Evolutionary conservation across 2,329 filamentous ascomycete species (phyloP).

Genomic region (Didymella sp.): DNA sequence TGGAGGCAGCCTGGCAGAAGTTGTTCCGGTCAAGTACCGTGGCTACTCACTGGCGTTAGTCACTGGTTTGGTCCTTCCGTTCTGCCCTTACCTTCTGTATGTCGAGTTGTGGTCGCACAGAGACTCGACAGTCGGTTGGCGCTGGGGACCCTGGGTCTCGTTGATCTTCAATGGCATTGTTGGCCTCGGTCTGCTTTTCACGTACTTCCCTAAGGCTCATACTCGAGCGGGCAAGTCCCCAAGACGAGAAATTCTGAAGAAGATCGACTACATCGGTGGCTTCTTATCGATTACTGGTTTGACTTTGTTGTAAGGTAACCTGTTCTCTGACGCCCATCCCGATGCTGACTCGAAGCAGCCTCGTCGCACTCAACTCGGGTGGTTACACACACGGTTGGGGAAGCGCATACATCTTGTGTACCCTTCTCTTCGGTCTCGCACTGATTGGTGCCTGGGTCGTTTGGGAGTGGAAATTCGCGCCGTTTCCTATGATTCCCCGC

Average conservation of each 20-base stretch:
- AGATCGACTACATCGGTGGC: constrained; percentile 43
- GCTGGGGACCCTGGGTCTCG: constrained; percentile 47
- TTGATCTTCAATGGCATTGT: constrained; percentile 44
- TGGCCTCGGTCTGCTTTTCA: constrained; percentile 38
- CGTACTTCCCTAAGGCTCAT: constrained; percentile 44
- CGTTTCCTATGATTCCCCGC: constrained; percentile 50
- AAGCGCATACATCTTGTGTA: constrained; percentile 48
- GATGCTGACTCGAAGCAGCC: constrained; percentile 26
- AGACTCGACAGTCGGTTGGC: constrained; percentile 37
- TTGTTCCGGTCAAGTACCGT: constrained; percentile 45
- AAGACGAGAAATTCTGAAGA: constrained; percentile 37
- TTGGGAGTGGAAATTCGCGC: constrained; percentile 50
- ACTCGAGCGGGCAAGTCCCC: constrained; percentile 45
- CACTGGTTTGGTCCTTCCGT: constrained; percentile 46
- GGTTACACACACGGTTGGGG: constrained; percentile 52
- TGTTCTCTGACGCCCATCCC: background rate
- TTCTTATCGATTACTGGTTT: constrained; percentile 43
- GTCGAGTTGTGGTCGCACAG: constrained; percentile 41
- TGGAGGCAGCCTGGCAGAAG: constrained; percentile 38
- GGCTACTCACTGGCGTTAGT: constrained; percentile 45
- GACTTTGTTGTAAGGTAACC: constrained; percentile 38
- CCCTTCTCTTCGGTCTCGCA: constrained; percentile 46
- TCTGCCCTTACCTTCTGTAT: constrained; percentile 44
- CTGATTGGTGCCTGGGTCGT: constrained; percentile 46
- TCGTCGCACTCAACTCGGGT: constrained; percentile 51